phyloP scores from a whole-genome alignment of 192 early-diverging fungal species.

The Endogone sp. region DNA sequence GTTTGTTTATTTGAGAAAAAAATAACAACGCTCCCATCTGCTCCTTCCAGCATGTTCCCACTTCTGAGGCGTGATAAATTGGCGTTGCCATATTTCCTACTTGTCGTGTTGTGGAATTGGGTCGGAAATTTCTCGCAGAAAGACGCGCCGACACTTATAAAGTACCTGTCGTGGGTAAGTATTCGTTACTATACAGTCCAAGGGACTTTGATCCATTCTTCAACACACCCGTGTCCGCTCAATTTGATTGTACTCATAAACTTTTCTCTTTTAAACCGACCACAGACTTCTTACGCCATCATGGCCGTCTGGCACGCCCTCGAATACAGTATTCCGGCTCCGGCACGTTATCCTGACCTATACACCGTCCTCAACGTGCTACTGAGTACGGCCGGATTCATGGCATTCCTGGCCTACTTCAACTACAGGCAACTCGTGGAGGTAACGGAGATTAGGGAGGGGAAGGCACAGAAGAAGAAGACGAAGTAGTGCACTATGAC shows the following conservation, averaged over 20 bases:
- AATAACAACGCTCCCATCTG: neutral
- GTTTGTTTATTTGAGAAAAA: neutral
- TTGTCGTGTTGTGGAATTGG: constrained; percentile 74
- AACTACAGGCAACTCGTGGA: constrained; percentile 59
- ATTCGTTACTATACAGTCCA: neutral
- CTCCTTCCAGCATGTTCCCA: constrained; percentile 73
- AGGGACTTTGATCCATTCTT: constrained; percentile 6
- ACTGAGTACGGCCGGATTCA: constrained; percentile 65
- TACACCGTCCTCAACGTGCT: constrained; percentile 78
- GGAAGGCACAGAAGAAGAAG: neutral
- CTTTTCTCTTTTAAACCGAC: neutral
- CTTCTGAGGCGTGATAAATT: constrained; percentile 76
- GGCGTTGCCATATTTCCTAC: constrained; percentile 63
- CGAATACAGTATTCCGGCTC: constrained; percentile 59
- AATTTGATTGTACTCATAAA: neutral
- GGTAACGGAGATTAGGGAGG: constrained; percentile 9
- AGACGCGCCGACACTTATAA: neutral
- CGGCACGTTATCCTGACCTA: constrained; percentile 71
- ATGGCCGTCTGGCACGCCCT: constrained; percentile 57
- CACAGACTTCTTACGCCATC: constrained; percentile 21
- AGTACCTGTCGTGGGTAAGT: neutral
- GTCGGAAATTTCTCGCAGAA: constrained; percentile 19
- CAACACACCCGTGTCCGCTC: neutral
- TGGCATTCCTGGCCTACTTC: constrained; percentile 63
- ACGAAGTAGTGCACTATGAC: too few relatives aligned